Evolutionary conservation across 2,329 filamentous ascomycete species (phyloP).

Genomic region (Ceratocystis ficicola): DNA sequence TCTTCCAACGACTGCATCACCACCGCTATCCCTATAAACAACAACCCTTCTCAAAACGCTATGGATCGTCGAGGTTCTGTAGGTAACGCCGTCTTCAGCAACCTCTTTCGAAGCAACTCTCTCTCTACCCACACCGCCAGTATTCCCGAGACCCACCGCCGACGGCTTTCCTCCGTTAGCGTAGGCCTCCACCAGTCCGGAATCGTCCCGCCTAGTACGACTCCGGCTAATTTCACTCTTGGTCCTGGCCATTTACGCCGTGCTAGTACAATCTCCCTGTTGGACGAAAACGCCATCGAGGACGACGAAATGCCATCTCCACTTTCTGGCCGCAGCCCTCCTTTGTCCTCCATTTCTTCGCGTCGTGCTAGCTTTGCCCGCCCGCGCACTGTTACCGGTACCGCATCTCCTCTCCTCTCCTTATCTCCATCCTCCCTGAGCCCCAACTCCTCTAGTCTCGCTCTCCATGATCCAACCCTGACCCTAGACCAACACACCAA

Average conservation of each 20-base stretch:
- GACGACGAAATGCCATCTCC: conserved; percentile 46
- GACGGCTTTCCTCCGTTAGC: conserved; percentile 39
- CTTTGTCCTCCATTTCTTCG: conserved; percentile 14
- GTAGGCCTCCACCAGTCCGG: conserved; percentile 9
- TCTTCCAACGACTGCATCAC: conserved; percentile 16
- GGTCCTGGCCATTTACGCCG: conserved; percentile 39
- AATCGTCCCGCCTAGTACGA: conserved; percentile 32
- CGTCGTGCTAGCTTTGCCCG: conserved; percentile 20
- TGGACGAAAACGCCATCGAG: conserved; percentile 62
- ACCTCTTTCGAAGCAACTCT: conserved; percentile 48
- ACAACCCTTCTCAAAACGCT: conserved; percentile 27
- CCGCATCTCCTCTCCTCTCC: conserved; percentile 15
- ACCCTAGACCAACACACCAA: background rate
- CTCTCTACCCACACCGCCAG: conserved; percentile 34
- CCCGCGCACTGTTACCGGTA: conserved; percentile 19
- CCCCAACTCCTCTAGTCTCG: background rate
- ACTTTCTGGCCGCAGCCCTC: conserved; percentile 13
- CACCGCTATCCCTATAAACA: conserved; percentile 26
- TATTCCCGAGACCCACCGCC: conserved; percentile 46
- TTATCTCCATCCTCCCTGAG: background rate
- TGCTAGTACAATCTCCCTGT: conserved; percentile 54
- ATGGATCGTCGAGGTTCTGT: conserved; percentile 43
- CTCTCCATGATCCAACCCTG: background rate
- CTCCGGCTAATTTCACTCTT: conserved; percentile 31
- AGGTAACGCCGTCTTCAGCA: conserved; percentile 44